phyloP scores from a whole-genome alignment of 2,329 filamentous ascomycete species.

The Ophiocordyceps camponoti-rufipedis region DNA sequence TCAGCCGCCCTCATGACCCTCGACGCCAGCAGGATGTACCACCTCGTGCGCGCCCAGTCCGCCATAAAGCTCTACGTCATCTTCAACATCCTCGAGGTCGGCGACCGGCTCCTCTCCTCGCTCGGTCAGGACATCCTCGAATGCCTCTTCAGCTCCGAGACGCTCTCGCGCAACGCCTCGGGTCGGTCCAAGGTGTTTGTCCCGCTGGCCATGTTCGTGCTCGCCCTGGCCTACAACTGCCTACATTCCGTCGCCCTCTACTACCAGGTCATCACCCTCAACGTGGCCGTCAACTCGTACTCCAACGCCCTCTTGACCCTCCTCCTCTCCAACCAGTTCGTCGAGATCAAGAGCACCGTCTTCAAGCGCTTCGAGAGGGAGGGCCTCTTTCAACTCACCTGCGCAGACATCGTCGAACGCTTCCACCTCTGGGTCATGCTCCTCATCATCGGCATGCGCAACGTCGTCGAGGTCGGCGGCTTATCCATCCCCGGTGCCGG shows the following conservation, averaged over 20 bases:
- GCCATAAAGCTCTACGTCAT: constrained; percentile 98
- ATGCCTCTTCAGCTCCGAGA: constrained; percentile 86
- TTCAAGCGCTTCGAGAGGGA: constrained; percentile 99
- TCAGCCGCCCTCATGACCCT: constrained; percentile 75
- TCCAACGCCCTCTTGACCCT: constrained; percentile 88
- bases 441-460: constrained; percentile 85
- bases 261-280: constrained; percentile 94
- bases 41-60: constrained; percentile 87
- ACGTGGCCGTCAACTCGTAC: constrained; percentile 96
- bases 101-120: constrained; percentile 75
- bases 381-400: constrained; percentile 89
- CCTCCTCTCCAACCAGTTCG: constrained; percentile 91
- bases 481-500: constrained; percentile 44
- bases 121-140: constrained; percentile 93
- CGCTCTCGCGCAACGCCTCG: constrained; percentile 68
- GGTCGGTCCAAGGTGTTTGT: constrained; percentile 82
- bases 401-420: constrained; percentile 88
- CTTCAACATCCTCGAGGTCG: constrained; percentile 90
- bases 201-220: constrained; percentile 77
- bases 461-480: constrained; percentile 87
- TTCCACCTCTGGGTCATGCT: constrained; percentile 98
- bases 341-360: constrained; percentile 95
- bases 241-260: constrained; percentile 77
- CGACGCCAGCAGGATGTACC: constrained; percentile 94
- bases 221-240: constrained; percentile 76